Percentiles rank a stretch among this genome's conserved stretches.
phyloP scores from a whole-genome alignment of 73 alveolate species.

The Tetrahymena borealis region DNA sequence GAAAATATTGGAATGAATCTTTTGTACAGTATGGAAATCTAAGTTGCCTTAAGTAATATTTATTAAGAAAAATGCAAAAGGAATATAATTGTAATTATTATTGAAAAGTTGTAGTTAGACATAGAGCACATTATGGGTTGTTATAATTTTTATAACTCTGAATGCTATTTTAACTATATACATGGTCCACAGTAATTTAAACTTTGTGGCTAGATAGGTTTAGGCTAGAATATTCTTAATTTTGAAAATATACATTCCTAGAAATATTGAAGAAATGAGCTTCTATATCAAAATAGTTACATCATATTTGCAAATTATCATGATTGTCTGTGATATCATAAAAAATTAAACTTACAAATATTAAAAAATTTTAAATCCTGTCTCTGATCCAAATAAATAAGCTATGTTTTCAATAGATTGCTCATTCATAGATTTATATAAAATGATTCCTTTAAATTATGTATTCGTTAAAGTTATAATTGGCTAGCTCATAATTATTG shows the following conservation, averaged over 20 bases:
- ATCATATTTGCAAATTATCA: neutral
- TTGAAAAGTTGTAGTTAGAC: neutral
- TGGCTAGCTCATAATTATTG: neutral
- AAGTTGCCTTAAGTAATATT: neutral
- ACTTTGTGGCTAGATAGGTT: neutral
- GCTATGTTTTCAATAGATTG: neutral
- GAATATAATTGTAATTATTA: neutral
- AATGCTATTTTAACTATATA: neutral
- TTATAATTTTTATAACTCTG: neutral
- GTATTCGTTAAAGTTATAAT: neutral
- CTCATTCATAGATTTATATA: neutral
- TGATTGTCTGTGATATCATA: neutral
- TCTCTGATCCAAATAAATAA: neutral
- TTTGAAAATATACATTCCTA: neutral
- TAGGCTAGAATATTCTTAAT: neutral
- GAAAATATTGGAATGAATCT: neutral
- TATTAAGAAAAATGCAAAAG: neutral
- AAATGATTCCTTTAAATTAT: neutral
- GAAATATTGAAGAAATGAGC: neutral
- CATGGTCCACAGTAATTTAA: neutral
- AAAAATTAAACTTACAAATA: neutral
- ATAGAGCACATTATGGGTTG: neutral
- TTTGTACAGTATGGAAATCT: neutral
- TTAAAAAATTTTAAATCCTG: neutral
- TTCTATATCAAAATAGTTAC: neutral